Evolutionary conservation across 129 eudicot species (phyloP).

Genomic region (Tagetes patula): DNA sequence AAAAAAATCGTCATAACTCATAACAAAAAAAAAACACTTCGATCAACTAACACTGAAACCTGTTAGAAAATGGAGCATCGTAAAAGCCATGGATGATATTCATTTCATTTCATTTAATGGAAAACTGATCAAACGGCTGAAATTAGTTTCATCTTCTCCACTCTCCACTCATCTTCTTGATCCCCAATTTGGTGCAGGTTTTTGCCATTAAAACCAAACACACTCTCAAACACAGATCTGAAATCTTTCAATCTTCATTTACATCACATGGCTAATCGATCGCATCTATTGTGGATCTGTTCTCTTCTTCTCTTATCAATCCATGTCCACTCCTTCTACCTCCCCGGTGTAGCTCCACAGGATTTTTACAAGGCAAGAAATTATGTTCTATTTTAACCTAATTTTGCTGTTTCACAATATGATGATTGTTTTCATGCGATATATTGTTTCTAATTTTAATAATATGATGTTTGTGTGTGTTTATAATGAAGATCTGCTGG

Average conservation of each 20-base stretch:
- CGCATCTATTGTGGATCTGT: slow-evolving; percentile 40
- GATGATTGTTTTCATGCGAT: background rate
- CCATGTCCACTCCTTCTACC: slow-evolving; percentile 46
- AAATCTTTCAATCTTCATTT: slow-evolving; percentile 25
- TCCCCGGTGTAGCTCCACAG: slow-evolving; percentile 71
- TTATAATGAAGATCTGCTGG: slow-evolving; percentile 5
- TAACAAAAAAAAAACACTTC: too few species aligned
- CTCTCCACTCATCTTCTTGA: slow-evolving; percentile 41
- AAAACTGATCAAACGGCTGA: slow-evolving; percentile 33
- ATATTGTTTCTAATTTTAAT: slow-evolving; percentile 13
- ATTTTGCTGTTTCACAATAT: background rate
- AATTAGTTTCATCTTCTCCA: slow-evolving; percentile 27
- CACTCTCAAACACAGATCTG: slow-evolving; percentile 27
- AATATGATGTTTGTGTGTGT: background rate
- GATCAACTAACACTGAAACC: too few species aligned
- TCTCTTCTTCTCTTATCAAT: slow-evolving; percentile 32
- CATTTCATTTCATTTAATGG: background rate
- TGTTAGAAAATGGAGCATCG: background rate
- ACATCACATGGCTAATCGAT: slow-evolving; percentile 37
- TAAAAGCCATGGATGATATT: slow-evolving; percentile 15
- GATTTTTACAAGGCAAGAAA: slow-evolving; percentile 50
- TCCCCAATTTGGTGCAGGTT: slow-evolving; percentile 39
- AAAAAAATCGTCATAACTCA: too few species aligned
- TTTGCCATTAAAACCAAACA: slow-evolving; percentile 39
- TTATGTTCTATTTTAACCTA: slow-evolving; percentile 7